Conservation (phyloP, 2,329 filamentous ascomycete genomes). For the Ascochyta viciae-villosae region DNA sequence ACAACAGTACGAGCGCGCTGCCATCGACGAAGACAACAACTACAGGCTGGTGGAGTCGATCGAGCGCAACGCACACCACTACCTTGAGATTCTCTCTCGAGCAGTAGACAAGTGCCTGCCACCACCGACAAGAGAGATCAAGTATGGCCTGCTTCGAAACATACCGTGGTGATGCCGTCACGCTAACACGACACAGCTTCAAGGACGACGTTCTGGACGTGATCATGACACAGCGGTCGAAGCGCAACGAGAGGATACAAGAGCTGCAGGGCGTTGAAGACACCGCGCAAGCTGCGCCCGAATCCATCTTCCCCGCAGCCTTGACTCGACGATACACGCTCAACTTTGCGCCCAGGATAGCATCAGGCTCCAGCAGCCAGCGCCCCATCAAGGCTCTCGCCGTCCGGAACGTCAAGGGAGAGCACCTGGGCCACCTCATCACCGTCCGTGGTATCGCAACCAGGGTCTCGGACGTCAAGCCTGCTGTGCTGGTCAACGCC, state of each 20-base stretch:
- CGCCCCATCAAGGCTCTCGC: slow-evolving; percentile 71
- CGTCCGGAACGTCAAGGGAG: slow-evolving; percentile 91
- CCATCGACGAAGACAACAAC: slow-evolving; percentile 64
- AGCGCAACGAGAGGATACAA: slow-evolving; percentile 78
- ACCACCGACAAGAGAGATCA: slow-evolving; percentile 76
- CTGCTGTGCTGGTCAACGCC: slow-evolving; percentile 94
- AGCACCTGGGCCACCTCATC: slow-evolving; percentile 91
- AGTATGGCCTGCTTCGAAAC: slow-evolving; percentile 57
- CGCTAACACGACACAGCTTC: slow-evolving; percentile 67
- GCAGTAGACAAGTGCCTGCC: slow-evolving; percentile 91
- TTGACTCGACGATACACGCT: slow-evolving; percentile 93
- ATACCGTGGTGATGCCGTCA: not conserved
- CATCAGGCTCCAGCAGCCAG: slow-evolving; percentile 69
- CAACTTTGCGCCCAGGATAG: slow-evolving; percentile 91
- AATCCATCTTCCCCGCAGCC: slow-evolving; percentile 87
- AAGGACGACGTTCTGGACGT: slow-evolving; percentile 98
- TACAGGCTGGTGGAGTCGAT: slow-evolving; percentile 82
- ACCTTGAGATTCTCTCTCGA: slow-evolving; percentile 87
- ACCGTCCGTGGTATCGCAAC: slow-evolving; percentile 94
- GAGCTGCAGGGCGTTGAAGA: slow-evolving; percentile 53
- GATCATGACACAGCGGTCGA: slow-evolving; percentile 89
- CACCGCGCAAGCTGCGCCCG: slow-evolving; percentile 67
- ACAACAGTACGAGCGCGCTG: slow-evolving; percentile 74
- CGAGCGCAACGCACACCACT: slow-evolving; percentile 91
- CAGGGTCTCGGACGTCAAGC: slow-evolving; percentile 96